These are phyloP conservation scores for Fraxinus floribunda DNA, from an alignment of 305 asterid species.

Conservation along the genomic window DNA sequence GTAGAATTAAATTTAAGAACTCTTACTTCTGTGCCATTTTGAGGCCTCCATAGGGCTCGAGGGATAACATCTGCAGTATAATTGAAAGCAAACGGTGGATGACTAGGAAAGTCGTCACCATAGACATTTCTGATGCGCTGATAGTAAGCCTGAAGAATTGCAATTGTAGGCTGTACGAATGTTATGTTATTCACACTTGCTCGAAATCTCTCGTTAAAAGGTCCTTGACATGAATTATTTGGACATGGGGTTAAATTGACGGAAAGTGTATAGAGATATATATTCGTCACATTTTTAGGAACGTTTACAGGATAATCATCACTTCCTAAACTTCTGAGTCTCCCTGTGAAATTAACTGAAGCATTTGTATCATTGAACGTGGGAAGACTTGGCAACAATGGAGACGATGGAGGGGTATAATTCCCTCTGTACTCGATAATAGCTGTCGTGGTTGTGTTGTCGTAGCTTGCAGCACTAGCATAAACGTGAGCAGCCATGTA, in stretches of 20 bases:
- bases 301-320: slow-evolving; percentile 28
- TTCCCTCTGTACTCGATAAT: slow-evolving; percentile 26
- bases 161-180: slow-evolving; percentile 21
- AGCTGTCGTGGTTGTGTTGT: slow-evolving; percentile 37
- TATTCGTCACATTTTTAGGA: slow-evolving; percentile 20
- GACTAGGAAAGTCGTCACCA: slow-evolving; percentile 20
- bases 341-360: slow-evolving; percentile 23
- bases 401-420: slow-evolving; percentile 19
- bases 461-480: background rate
- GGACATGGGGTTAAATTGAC: slow-evolving; percentile 33
- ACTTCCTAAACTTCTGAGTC: slow-evolving; percentile 35
- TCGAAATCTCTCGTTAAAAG: slow-evolving; percentile 16
- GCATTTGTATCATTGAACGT: background rate
- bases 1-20: slow-evolving; percentile 29
- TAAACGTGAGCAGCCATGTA: slow-evolving; percentile 43
- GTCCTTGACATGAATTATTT: slow-evolving; percentile 25
- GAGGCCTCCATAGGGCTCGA: slow-evolving; percentile 5
- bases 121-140: slow-evolving; percentile 13
- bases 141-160: slow-evolving; percentile 37
- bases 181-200: slow-evolving; percentile 41
- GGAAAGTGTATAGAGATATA: slow-evolving; percentile 30
- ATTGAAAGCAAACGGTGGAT: slow-evolving; percentile 25
- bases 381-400: slow-evolving; percentile 32
- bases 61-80: slow-evolving; percentile 22
- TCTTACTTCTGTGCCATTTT: slow-evolving; percentile 26